Base-by-base conservation (phyloP, 1,284 basidiomycete species). In the Tilletia indica region DNA sequence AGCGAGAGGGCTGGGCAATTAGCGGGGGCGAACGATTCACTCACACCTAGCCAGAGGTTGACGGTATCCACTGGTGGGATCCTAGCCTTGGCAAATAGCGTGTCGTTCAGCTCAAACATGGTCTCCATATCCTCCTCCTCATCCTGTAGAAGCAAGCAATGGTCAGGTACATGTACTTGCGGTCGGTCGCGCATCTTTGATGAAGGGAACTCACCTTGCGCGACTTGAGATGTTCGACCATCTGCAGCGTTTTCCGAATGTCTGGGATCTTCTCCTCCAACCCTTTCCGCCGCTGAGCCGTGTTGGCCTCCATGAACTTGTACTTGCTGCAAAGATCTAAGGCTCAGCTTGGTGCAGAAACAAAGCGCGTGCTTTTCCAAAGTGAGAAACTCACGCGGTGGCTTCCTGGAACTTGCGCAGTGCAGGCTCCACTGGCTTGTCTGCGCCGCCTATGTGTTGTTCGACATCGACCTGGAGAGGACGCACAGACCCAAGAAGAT, bases 221-320 rank as follows among this genome's bases (percentile, higher is more conserved):
- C 45, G 67, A 31, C 67, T 84, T 78, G 61, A 98, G 85, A 81
- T 89, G 92, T 80, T 92, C 89, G 39, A 99, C 93, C 89, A 98
- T 97, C 71, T 88, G 87, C 64, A 99, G 86, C 1, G 95, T 98
- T 86, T 96, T 94, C 80, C 90, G 89, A 80, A 99, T 95, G 85
- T 99, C 97, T 0, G 96, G 96, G 66, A 98, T 95, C 88, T 99
- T 98, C 75, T 93, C 92, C 78, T 93, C 91, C 4, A 98, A 87
- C 1, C 91, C 90, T 71, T 88, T 88, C 68, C 92, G 88, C 64
- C 94, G 89, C 83, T 94, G 91, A 14, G 90, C 87, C 66, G 96
- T 87, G 82, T 91, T 95, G 47, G 90, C 87, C 81, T 98, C 96
- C 96, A 99, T 98, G 86, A 96, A 97, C 73, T 93, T 92, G 87